Evolutionary conservation across 2,329 filamentous ascomycete genomes (phyloP).

Genomic region (Sclerotiophoma versabilis): DNA sequence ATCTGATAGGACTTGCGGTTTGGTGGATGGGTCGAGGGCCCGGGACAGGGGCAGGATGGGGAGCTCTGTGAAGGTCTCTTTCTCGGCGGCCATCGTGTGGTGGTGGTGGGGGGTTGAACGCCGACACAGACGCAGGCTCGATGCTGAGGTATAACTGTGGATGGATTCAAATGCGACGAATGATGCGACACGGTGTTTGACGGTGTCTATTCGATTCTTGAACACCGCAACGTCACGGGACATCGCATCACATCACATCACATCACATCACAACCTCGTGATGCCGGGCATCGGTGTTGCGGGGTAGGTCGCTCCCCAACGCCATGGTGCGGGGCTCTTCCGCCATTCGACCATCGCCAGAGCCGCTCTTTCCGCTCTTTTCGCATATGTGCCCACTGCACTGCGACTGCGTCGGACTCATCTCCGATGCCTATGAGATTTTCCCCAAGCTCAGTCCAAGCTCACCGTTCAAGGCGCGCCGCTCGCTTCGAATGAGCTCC

Average conservation of each 20-base stretch:
- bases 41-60: conserved; percentile 78
- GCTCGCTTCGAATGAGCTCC: not conserved
- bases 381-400: no score
- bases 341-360: no score
- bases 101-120: no score
- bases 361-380: no score
- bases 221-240: no score
- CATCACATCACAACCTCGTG: not conserved
- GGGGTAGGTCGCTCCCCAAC: not conserved
- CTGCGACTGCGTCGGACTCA: not conserved
- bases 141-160: no score
- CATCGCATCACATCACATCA: not conserved
- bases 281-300: conserved; percentile 1
- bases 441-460: not conserved
- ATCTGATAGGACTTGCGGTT: conserved; percentile 73
- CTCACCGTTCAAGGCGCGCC: not conserved
- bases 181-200: no score
- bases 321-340: conserved; percentile 7
- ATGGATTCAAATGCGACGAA: no score
- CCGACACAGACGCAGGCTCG: no score
- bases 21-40: conserved; percentile 71
- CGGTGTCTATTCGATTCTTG: not conserved
- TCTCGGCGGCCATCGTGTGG: not conserved
- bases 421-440: conserved; percentile 6
- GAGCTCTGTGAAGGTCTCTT: conserved; percentile 68